These are phyloP conservation scores for Mallotus repandus DNA, from an alignment of 441 rosid genomes.

Conservation along the genomic window DNA sequence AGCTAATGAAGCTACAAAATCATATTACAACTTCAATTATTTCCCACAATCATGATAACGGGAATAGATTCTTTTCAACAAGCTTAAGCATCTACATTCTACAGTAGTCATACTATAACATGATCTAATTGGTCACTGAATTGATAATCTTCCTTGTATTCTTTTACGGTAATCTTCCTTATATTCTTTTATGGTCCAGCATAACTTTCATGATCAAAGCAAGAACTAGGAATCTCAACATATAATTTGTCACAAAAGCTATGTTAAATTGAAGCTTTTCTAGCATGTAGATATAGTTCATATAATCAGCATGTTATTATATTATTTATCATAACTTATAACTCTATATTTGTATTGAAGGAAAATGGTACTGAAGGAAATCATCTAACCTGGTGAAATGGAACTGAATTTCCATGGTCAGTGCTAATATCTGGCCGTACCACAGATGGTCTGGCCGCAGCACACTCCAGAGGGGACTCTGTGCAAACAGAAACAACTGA, in stretches of 20 bases:
- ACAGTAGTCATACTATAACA: not conserved
- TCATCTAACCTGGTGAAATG: constrained; percentile 23
- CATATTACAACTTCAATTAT: not conserved
- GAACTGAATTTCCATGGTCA: constrained; percentile 4
- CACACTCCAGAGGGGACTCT: constrained; percentile 7
- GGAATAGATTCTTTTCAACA: not conserved
- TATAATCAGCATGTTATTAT: not conserved
- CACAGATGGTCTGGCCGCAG: constrained; percentile 8
- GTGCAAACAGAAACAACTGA: constrained; percentile 13
- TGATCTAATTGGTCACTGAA: not conserved
- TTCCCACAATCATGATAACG: not conserved
- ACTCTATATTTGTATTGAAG: no score
- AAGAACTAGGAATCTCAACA: not conserved
- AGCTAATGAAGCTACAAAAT: not conserved
- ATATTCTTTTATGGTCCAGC: not conserved
- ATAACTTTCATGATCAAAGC: no score
- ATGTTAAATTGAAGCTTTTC: not conserved
- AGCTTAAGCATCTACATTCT: not conserved
- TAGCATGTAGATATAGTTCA: not conserved
- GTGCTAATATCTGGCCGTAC: constrained; percentile 11
- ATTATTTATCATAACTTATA: not conserved
- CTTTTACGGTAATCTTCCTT: not conserved
- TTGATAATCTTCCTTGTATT: not conserved
- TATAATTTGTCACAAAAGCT: not conserved
- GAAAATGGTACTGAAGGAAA: constrained; percentile 9